phyloP scores from a whole-genome alignment of 2,329 filamentous ascomycete species.

The Cladosporium sphaerospermum region DNA sequence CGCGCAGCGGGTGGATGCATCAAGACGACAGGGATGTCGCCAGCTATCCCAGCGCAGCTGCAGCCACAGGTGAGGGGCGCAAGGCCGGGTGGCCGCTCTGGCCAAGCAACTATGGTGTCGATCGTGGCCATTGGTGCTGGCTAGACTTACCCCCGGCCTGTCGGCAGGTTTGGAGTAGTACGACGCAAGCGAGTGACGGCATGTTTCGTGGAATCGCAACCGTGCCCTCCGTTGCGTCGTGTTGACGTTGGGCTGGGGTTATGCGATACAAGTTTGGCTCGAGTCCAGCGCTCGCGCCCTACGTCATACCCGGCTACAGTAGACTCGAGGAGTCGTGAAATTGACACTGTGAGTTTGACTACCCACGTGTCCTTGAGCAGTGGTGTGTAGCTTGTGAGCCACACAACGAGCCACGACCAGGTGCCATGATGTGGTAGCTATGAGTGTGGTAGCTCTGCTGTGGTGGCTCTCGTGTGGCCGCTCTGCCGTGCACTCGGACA shows the following conservation, averaged over 20 bases:
- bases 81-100: not conserved
- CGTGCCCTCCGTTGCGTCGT: too few species aligned
- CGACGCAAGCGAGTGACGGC: conserved; percentile 9
- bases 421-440: too few species aligned
- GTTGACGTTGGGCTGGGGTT: too few species aligned
- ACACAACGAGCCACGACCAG: not conserved
- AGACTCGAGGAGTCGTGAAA: too few species aligned
- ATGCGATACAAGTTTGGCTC: too few species aligned
- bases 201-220: conserved; percentile 1
- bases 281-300: too few species aligned
- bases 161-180: conserved; percentile 11
- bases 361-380: too few species aligned
- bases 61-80: too few species aligned
- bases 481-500: too few species aligned
- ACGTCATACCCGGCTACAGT: too few species aligned
- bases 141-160: conserved; percentile 2
- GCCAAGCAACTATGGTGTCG: conserved; percentile 1
- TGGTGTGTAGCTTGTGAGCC: not conserved
- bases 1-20: not conserved
- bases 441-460: not conserved
- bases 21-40: not conserved
- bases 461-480: not conserved
- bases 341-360: too few species aligned
- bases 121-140: conserved; percentile 3
- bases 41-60: too few species aligned